Percentiles rank a stretch among this genome's conserved stretches.
Evolutionary conservation across 345 rosid genomes (phyloP).

Genomic region (Acer negundo): DNA sequence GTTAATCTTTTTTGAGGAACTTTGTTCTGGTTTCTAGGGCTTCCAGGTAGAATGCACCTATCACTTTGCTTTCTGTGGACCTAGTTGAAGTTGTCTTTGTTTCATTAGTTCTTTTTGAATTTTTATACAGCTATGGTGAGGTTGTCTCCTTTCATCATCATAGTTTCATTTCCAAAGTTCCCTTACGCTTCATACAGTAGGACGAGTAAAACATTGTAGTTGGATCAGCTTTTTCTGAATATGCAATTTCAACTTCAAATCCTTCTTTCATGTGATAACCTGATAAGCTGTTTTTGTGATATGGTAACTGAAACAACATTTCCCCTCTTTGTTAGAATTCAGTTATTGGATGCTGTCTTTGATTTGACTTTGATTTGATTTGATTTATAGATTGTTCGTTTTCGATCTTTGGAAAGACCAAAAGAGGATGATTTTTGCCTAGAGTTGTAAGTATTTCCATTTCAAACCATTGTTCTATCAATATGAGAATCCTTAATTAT

Average conservation of each 20-base stretch:
- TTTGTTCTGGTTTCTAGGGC: neutral
- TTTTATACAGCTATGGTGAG: neutral
- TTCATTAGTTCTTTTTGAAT: conserved; percentile 4
- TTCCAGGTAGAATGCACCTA: neutral
- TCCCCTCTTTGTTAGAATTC: conserved; percentile 1
- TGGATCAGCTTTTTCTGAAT: neutral
- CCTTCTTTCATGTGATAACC: neutral
- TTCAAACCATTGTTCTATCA: neutral
- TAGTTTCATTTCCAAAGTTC: neutral
- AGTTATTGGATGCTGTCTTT: neutral
- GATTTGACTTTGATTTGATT: conserved; percentile 16
- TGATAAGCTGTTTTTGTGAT: neutral
- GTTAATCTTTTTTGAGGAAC: neutral
- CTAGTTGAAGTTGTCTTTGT: neutral
- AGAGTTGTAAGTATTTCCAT: conserved; percentile 71
- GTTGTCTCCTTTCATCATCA: neutral
- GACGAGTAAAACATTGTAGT: neutral
- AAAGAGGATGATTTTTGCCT: conserved; percentile 86
- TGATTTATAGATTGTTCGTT: conserved; percentile 67
- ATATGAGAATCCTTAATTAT: conserved; percentile 8
- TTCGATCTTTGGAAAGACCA: conserved; percentile 83
- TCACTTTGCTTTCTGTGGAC: neutral
- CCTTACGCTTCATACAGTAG: neutral
- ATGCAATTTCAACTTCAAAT: neutral
- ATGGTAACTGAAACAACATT: neutral